Evolutionary conservation across 768 basidiomycete species (phyloP).

Genomic region (Tricholoma terreum): DNA sequence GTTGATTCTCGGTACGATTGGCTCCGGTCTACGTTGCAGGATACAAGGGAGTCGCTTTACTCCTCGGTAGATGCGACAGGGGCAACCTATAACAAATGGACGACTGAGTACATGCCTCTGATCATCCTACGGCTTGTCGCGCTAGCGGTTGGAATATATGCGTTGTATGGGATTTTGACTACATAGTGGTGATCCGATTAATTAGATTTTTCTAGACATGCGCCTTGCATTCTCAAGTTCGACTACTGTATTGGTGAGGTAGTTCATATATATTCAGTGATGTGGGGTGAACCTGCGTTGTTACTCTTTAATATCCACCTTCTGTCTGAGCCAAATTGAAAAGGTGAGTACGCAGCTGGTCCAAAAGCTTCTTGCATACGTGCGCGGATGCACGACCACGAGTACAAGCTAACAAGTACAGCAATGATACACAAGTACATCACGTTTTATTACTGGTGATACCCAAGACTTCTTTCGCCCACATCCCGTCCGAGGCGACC

Average conservation of each 20-base stretch:
- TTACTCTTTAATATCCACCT: no score
- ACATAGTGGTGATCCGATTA: not conserved
- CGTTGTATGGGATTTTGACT: slow-evolving; percentile 24
- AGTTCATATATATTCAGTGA: no score
- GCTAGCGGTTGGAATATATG: slow-evolving; percentile 26
- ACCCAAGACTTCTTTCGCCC: slow-evolving; percentile 61
- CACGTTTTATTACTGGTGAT: slow-evolving; percentile 14
- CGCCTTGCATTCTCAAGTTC: not conserved
- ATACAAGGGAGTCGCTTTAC: slow-evolving; percentile 34
- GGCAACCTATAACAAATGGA: slow-evolving; percentile 37
- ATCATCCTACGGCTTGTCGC: slow-evolving; percentile 31
- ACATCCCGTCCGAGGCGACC: slow-evolving; percentile 45
- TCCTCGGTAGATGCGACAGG: slow-evolving; percentile 35
- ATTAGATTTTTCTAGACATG: not conserved
- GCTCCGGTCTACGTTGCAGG: slow-evolving; percentile 31
- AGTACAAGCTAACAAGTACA: no score
- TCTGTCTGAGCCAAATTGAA: no score
- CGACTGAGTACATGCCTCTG: slow-evolving; percentile 30
- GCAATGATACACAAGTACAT: no score
- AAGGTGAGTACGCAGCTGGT: no score
- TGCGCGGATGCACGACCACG: no score
- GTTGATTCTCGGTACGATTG: slow-evolving; percentile 29
- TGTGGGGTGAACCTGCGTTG: no score
- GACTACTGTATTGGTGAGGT: not conserved
- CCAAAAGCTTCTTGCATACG: no score